phyloP scores from a whole-genome alignment of 2,329 filamentous ascomycete genomes.

The Aspergillus tamarii region DNA sequence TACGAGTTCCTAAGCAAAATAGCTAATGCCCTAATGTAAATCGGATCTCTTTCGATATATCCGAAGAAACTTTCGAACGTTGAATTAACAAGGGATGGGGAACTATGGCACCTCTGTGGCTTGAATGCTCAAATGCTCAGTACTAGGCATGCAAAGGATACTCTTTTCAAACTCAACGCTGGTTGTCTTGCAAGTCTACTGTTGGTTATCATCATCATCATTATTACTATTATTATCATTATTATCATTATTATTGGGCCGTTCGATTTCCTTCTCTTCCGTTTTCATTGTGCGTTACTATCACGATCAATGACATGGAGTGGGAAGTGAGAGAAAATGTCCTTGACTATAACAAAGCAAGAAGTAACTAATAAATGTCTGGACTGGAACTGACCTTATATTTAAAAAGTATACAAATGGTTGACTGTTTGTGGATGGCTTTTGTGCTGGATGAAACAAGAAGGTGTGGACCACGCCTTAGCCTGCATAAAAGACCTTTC shows the following conservation, averaged over 20 bases:
- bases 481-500: not conserved
- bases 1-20: slow-evolving; percentile 29
- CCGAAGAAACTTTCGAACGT: not conserved
- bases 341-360: not conserved
- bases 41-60: not conserved
- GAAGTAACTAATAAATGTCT: not conserved
- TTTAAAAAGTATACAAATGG: not conserved
- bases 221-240: not conserved
- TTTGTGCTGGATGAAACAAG: no score
- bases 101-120: not conserved
- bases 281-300: not conserved
- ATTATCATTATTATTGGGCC: not conserved
- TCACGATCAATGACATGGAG: not conserved
- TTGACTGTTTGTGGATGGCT: not conserved
- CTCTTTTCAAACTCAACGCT: not conserved
- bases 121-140: not conserved
- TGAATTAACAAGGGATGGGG: not conserved
- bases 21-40: not conserved
- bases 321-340: not conserved
- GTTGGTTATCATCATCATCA: not conserved
- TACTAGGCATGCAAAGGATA: not conserved
- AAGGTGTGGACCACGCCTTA: not conserved
- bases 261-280: not conserved
- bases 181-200: not conserved
- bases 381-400: not conserved